These are phyloP conservation scores for Emergomyces pasteurianus DNA, from an alignment of 2,329 filamentous ascomycete genomes.

Conservation along the genomic window DNA sequence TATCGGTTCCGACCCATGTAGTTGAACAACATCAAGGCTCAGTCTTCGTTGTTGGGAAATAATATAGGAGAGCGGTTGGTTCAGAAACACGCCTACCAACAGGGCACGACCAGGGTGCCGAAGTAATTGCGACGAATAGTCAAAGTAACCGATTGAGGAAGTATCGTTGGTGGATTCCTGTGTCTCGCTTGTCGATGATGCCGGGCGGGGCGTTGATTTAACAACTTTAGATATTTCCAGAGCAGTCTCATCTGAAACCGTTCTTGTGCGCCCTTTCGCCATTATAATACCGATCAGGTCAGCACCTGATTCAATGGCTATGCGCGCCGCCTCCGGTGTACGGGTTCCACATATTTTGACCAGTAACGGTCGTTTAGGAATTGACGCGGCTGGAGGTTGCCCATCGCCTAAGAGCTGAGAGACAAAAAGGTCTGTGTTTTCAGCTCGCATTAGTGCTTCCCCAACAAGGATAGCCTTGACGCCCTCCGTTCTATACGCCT, in stretches of 20 bases:
- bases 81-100: constrained; percentile 86
- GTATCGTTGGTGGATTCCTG: constrained; percentile 14
- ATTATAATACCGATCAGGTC: constrained; percentile 90
- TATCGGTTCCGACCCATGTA: constrained; percentile 82
- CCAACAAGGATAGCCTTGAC: constrained; percentile 90
- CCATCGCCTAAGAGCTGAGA: constrained; percentile 60
- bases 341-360: constrained; percentile 96
- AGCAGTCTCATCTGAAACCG: constrained; percentile 66
- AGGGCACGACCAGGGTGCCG: constrained; percentile 51
- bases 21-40: constrained; percentile 75
- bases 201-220: constrained; percentile 38
- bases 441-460: constrained; percentile 87
- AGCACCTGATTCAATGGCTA: constrained; percentile 74
- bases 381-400: constrained; percentile 13
- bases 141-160: constrained; percentile 55
- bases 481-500: constrained; percentile 75
- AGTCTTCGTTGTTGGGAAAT: constrained; percentile 65
- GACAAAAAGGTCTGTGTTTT: constrained; percentile 73
- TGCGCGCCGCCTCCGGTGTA: constrained; percentile 63
- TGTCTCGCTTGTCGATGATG: constrained; percentile 2
- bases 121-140: constrained; percentile 38
- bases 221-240: constrained; percentile 68
- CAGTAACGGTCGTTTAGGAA: constrained; percentile 38
- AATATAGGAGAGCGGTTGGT: constrained; percentile 75
- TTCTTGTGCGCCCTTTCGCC: constrained; percentile 68